Evolutionary conservation across 257 asterid species (phyloP), one percentile per base, ranked within the genome.

Genomic region (Plantago major): DNA sequence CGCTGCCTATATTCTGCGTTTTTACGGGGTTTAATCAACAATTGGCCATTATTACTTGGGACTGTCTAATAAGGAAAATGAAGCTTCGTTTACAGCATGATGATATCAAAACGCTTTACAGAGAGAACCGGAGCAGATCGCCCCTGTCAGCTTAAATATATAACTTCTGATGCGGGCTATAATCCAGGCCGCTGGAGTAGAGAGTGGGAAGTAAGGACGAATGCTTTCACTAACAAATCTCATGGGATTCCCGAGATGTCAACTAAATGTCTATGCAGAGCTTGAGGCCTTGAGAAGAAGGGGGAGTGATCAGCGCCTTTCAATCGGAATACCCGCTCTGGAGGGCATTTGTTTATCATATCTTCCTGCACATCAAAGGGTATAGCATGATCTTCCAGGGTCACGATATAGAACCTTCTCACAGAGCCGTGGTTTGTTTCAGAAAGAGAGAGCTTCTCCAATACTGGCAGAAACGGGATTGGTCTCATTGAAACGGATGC

Each of bases 251-350:
- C 83, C 16, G 97, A 84, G 66, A 93, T 85, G 63, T 93, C 97
- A 15, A 85, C 87, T 55, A 93, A 73, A 52, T 74, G 64, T 74
- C 78, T 93, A 72, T 93, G 97, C 56, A 93, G 70, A 28, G 94
- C 97, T 79, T 87, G 99, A 64, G 99, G 99, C 75, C 87, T 93
- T 2, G 99, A 93, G 83, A 93, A 93, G 73, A 89, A 93, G 0
- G 99, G 99, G 0, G 99, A 85, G 73, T 93, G 99, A 64, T 93
- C 99, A 5, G 96, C 90, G 28, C 96, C 99, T 83, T 78, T 93
- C 7, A 93, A 81, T 46, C 71, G 74, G 73, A 89, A 85, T 64
- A 83, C 92, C 12, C 54, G 81, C 78, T 89, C 95, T 0, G 97
- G 96, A 5, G 90, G 92, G 60, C 69, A 78, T 60, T 50, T 73